These are phyloP conservation scores for Amphirosellinia nigrospora DNA, from an alignment of 495 filamentous ascomycete genomes.

Conservation along the genomic window DNA sequence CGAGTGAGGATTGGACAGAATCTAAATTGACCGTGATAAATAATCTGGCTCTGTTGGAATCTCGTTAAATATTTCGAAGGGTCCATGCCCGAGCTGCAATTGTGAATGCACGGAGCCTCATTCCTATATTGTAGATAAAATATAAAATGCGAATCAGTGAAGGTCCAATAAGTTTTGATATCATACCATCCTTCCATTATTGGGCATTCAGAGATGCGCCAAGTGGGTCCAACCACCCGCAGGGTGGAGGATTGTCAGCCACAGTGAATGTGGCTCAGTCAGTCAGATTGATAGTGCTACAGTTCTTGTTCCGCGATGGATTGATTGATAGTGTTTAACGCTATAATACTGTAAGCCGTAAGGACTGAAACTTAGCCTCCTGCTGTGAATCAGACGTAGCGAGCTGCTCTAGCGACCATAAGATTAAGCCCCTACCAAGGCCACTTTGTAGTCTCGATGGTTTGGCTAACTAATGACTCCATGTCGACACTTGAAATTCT, in stretches of 20 bases:
- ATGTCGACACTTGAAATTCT: no score
- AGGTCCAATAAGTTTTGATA: conserved; percentile 16
- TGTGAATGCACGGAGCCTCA: conserved; percentile 7
- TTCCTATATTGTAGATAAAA: neutral
- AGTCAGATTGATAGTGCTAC: no score
- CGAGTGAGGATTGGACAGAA: neutral
- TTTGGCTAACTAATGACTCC: no score
- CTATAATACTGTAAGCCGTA: no score
- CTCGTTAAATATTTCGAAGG: neutral
- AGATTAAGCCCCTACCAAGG: no score
- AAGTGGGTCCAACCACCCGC: neutral
- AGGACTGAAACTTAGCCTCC: no score
- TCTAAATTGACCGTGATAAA: neutral
- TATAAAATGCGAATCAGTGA: neutral
- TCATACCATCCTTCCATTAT: conserved; percentile 1
- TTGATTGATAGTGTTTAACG: no score
- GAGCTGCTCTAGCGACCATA: no score
- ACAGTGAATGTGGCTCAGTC: neutral
- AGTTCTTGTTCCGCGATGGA: no score
- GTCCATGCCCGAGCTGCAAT: conserved; percentile 13
- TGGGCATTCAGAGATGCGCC: neutral
- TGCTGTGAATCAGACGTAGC: no score
- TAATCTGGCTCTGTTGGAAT: neutral
- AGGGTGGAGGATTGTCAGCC: neutral
- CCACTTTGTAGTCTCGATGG: no score